These are phyloP conservation scores for Takakia lepidozioides DNA, from an alignment of 225 moss, liverwort and hornwort genomes.

Conservation along the genomic window DNA sequence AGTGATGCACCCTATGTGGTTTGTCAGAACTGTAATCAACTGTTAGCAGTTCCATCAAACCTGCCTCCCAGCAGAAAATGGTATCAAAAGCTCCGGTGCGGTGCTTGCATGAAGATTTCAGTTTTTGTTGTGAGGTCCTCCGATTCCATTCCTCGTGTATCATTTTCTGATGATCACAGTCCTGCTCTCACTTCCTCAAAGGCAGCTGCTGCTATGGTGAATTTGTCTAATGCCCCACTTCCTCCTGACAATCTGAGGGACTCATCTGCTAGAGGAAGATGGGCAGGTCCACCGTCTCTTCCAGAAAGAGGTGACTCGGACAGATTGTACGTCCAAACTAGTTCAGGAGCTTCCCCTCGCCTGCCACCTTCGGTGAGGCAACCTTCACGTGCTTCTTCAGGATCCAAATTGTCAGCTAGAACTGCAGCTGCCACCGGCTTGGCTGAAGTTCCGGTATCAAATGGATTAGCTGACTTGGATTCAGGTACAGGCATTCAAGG, in stretches of 20 bases:
- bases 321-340: constrained; percentile 19
- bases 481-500: constrained; percentile 14
- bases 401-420: constrained; percentile 42
- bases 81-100: constrained; percentile 77
- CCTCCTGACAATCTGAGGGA: too few relatives aligned
- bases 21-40: constrained; percentile 74
- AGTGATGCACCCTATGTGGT: constrained; percentile 60
- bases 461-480: constrained; percentile 27
- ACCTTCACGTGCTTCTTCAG: constrained; percentile 35
- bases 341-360: constrained; percentile 31
- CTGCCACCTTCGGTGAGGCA: constrained; percentile 40
- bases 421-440: constrained; percentile 23
- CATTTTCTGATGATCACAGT: constrained; percentile 23
- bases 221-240: constrained; percentile 15
- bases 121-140: constrained; percentile 21
- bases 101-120: constrained; percentile 66
- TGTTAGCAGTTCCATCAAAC: constrained; percentile 55
- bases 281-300: constrained; percentile 10
- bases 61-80: constrained; percentile 46
- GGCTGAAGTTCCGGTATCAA: constrained; percentile 24
- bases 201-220: constrained; percentile 14
- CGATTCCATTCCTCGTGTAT: constrained; percentile 11
- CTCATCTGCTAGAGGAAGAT: constrained; percentile 9
- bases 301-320: constrained; percentile 28
- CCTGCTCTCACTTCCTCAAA: constrained; percentile 37